phyloP scores from a whole-genome alignment of 306 rosid genomes.

The Vicia villosa region DNA sequence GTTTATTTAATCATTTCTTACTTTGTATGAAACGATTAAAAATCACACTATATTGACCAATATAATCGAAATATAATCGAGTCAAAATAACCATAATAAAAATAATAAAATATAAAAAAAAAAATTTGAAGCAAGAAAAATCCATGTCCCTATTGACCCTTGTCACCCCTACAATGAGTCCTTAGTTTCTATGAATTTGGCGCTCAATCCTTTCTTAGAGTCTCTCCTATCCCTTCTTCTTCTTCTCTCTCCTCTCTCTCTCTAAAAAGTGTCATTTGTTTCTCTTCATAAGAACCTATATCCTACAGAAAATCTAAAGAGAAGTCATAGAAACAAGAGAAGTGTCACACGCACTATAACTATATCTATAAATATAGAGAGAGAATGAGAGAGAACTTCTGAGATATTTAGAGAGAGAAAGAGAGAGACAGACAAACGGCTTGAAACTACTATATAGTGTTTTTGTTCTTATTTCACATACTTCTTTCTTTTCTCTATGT shows the following conservation, averaged over 20 bases:
- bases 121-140: background rate
- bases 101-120: background rate
- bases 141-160: background rate
- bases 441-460: slow-evolving; percentile 30
- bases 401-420: slow-evolving; percentile 2
- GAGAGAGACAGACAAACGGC: slow-evolving; percentile 24
- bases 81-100: background rate
- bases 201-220: slow-evolving; percentile 44
- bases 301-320: slow-evolving; percentile 42
- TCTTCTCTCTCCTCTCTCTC: slow-evolving; percentile 19
- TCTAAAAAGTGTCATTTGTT: slow-evolving; percentile 46
- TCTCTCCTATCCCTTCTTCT: slow-evolving; percentile 27
- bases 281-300: slow-evolving; percentile 63
- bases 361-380: background rate
- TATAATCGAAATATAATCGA: background rate
- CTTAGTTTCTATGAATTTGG: slow-evolving; percentile 38
- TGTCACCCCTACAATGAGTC: slow-evolving; percentile 14
- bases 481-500: slow-evolving; percentile 31
- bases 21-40: background rate
- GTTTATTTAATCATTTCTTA: background rate
- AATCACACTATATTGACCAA: background rate
- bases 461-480: slow-evolving; percentile 42
- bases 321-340: slow-evolving; percentile 19
- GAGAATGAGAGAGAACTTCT: slow-evolving; percentile 9
- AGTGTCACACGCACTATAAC: background rate